Evolutionary conservation across 2,329 filamentous ascomycete genomes (phyloP), one percentile per base, ranked within the genome.

Genomic region (Trichoderma simmonsii): DNA sequence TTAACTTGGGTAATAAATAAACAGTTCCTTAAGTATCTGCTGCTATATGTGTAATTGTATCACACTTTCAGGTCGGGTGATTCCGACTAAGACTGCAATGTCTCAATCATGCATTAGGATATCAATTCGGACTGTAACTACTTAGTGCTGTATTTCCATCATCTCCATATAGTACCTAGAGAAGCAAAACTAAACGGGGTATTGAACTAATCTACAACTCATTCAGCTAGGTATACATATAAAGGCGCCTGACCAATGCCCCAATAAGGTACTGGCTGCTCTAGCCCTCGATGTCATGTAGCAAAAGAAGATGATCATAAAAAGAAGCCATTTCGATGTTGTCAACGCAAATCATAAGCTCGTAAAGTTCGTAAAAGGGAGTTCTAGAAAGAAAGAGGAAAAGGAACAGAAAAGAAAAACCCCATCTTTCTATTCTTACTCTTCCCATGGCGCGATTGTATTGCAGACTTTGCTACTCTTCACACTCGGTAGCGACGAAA

Each of bases 401-500:
- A 14, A 24, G 11, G 5, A 54, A 54, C 2, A 54, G n/a, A 12
- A 21, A 51, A 51, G 5, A 3, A 51, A 12, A 51, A 12, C 15
- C 3, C 18, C 59, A 28, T 21, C 57, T 51, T 34, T 51, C 11
- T 21, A 62, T 51, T 4, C 28, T 75, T 72, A 76, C 51, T 73
- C 75, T 18, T 77, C 77, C 80, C 81, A 83, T 4, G 81, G 81
- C 1, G 81, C 73, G 18, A 81, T 75, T 6, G 75, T 76, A 11
- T 80, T 82, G 15, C 73, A 66, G 18, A 78, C 77, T 51, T 76
- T 80, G 7, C 73, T 66, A 14, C 78, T 78, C 51, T 77, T 80
- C n/a, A 75, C 74, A 73, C 78, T 80, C 2, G 77, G 76, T 9
- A 73, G 71, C 8, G 79, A 80, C 1, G 79, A 83, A 24, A 79